Base-by-base conservation (phyloP, 208 protist genomes). In the Acanthamoeba lenticulata region DNA sequence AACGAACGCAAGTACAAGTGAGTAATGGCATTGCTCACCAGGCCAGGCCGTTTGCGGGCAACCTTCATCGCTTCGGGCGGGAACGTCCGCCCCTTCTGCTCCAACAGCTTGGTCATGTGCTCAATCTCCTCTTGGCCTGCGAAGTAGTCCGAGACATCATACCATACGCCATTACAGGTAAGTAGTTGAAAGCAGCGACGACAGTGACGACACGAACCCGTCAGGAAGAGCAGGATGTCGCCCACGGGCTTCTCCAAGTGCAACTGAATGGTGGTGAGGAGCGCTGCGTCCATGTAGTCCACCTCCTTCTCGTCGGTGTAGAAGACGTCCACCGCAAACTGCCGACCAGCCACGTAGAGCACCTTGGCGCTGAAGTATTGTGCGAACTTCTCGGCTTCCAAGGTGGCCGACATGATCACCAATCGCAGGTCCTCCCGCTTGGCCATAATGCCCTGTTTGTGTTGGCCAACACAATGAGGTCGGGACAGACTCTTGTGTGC, bases 191-290 rank as follows among this genome's bases (percentile, higher is more conserved):
- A 24, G 29, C 7, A 45, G 32, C 15, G 69, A 34, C 21, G 32
- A 42, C 29, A 38, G 24, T 5, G 29, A 36, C 32, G 7, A 5
- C 7, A 44, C 45, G 40, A 9, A 90, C 49, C 99, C 3, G 99
- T 99, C 94, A 99, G 98, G 94, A 99, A 99, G 29, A 99, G 96
- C 6, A 99, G 97, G 74, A 99, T 99, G 95, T 99, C 99, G 62
- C 98, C 98, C 24, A 40, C 15, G 17, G 13, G 45, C 93, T 99
- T 97, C 24, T 57, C 94, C 4, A 94, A 19, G 94, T 99, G 98
- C 40, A 99, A 97, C 49, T 97, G 95, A 17, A 99, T 49, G 0
- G 97, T 97, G 0, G 98, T 98, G 47, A 96, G 86, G 32, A 99
- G 96, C 0, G 98, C 96, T 7, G 98, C 97, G 21, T 99, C 98